Evolutionary conservation across 352 stramenopile species (phyloP).

Genomic region (Thraustochytrium sp.): DNA sequence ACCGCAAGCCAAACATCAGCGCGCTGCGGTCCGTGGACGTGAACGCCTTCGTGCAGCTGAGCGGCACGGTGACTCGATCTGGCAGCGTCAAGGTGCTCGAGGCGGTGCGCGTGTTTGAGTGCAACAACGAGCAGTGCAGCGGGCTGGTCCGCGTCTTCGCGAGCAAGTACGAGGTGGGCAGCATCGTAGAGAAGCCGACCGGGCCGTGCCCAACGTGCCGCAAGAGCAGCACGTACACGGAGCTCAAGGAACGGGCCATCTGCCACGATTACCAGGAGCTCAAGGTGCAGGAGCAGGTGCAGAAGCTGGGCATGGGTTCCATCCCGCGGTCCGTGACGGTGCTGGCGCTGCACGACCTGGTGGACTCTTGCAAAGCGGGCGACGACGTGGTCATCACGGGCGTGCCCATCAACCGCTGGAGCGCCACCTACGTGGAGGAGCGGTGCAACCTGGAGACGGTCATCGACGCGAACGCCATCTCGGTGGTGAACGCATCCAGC

Average conservation of each 20-base stretch:
- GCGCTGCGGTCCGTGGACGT: conserved; percentile 80
- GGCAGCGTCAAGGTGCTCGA: conserved; percentile 15
- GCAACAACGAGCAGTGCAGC: conserved; percentile 56
- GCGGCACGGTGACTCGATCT: conserved; percentile 53
- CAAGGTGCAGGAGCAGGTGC: conserved; percentile 94
- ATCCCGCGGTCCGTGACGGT: conserved; percentile 93
- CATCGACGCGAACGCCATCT: conserved; percentile 62
- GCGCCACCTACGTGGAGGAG: conserved; percentile 62
- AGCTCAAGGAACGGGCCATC: conserved; percentile 89
- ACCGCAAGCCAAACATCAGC: conserved; percentile 75
- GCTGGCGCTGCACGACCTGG: conserved; percentile 84
- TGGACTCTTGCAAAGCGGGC: conserved; percentile 79
- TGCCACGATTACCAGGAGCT: conserved; percentile 98
- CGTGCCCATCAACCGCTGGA: conserved; percentile 86
- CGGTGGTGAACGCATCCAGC: conserved; percentile 55
- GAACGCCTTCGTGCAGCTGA: conserved; percentile 72
- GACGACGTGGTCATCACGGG: conserved; percentile 89
- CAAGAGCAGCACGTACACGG: conserved; percentile 86
- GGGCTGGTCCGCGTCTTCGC: conserved; percentile 72
- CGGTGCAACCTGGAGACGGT: conserved; percentile 77
- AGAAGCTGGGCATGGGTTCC: conserved; percentile 94
- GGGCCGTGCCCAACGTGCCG: conserved; percentile 56
- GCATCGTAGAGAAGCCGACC: conserved; percentile 71
- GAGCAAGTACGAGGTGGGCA: conserved; percentile 75
- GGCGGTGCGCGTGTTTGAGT: conserved; percentile 27